Conservation (phyloP, 768 basidiomycete genomes). For the Tulasnella calospora region DNA sequence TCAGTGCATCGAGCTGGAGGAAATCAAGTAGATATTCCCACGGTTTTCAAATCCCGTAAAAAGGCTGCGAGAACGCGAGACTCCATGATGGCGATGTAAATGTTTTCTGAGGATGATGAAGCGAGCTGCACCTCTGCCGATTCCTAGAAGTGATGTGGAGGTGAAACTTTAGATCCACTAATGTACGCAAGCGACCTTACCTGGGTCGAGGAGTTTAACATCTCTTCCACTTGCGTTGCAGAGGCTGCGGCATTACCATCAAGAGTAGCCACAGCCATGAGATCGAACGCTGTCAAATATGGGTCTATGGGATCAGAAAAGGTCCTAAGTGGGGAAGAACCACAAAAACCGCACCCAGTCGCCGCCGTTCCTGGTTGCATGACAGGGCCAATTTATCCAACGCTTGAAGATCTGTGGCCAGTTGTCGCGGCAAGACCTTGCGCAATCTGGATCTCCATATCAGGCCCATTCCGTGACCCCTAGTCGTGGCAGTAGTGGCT, state of each 20-base stretch:
- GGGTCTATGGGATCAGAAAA: not conserved
- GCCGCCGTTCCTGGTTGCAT: not conserved
- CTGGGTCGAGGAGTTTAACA: not conserved
- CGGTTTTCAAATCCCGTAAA: not conserved
- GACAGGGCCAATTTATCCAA: not conserved
- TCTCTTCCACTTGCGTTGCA: not conserved
- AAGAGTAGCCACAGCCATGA: conserved; percentile 8
- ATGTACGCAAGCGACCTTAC: not conserved
- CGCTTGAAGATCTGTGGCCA: not conserved
- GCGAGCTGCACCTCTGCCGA: not conserved
- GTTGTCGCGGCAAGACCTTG: conserved; percentile 35
- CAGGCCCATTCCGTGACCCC: conserved; percentile 66
- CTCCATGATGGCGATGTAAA: not conserved
- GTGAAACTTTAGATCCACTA: not conserved
- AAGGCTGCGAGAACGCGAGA: not conserved
- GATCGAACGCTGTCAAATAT: conserved; percentile 13
- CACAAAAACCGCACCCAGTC: not conserved
- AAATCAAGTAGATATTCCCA: not conserved
- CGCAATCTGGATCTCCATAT: conserved; percentile 55
- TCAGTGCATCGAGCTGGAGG: not conserved
- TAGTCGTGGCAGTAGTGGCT: conserved; percentile 50
- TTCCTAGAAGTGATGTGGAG: not conserved
- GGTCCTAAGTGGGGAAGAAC: not conserved
- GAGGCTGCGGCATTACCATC: not conserved
- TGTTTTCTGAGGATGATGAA: not conserved